Evolutionary conservation across 2,329 filamentous ascomycete genomes (phyloP).

Genomic region (Diaporthe destruens): DNA sequence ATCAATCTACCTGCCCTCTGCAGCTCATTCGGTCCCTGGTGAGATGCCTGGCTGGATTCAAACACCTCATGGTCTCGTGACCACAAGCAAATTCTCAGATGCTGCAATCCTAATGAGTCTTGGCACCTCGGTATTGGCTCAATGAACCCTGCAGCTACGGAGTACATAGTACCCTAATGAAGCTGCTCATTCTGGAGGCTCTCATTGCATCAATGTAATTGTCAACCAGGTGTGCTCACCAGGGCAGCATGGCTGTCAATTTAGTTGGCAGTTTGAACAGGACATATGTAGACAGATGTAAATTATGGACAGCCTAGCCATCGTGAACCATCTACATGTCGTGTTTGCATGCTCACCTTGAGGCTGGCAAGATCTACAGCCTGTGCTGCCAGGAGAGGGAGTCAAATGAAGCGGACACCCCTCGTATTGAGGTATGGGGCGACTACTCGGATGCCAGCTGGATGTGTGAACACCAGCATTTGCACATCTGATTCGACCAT

Average conservation of each 20-base stretch:
- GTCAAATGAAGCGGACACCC: neutral
- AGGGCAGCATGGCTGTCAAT: conserved; percentile 59
- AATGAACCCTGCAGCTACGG: no score
- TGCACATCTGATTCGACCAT: neutral
- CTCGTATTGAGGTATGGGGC: neutral
- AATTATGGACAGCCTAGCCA: conserved; percentile 28
- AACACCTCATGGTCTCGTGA: neutral
- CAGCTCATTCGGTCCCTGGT: no score
- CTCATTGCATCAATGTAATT: neutral
- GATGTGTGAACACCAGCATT: neutral
- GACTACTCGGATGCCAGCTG: neutral
- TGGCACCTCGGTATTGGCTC: no score
- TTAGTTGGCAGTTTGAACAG: conserved; percentile 69
- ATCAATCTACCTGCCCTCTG: no score
- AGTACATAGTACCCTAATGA: no score
- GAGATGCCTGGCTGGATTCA: no score
- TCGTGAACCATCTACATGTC: conserved; percentile 32
- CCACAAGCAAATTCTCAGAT: neutral
- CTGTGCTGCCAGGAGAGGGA: conserved; percentile 5
- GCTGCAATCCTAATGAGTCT: no score
- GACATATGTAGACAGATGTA: conserved; percentile 19
- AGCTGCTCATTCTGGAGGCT: neutral
- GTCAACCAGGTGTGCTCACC: conserved; percentile 59
- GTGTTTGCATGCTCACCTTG: conserved; percentile 40
- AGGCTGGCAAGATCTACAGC: conserved; percentile 43